Evolutionary conservation across 495 filamentous ascomycete genomes (phyloP).

Genomic region (Trichoderma gamsii): DNA sequence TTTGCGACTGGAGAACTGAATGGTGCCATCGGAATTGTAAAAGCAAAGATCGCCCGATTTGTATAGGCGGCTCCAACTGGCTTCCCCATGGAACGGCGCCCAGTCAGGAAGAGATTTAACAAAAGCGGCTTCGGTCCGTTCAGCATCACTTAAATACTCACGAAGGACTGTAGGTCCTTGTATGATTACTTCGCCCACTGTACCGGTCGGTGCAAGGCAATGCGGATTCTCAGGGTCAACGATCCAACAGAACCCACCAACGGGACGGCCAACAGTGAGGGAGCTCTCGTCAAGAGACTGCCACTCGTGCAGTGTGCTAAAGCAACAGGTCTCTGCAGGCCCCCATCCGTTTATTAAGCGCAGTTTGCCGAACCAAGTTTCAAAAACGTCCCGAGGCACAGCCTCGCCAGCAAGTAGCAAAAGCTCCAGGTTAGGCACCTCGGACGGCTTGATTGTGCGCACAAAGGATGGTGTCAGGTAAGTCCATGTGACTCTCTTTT

Average conservation of each 20-base stretch:
- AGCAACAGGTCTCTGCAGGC: slow-evolving; percentile 39
- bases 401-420: slow-evolving; percentile 36
- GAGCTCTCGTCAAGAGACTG: slow-evolving; percentile 19
- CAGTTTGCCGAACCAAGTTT: slow-evolving; percentile 7
- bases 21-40: slow-evolving; percentile 37
- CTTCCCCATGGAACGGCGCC: slow-evolving; percentile 18
- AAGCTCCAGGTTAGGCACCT: slow-evolving; percentile 34
- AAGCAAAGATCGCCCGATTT: slow-evolving; percentile 50
- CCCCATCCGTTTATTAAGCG: slow-evolving; percentile 34
- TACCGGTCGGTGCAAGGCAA: slow-evolving; percentile 44
- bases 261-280: slow-evolving; percentile 44
- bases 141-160: slow-evolving; percentile 42
- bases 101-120: background rate
- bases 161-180: slow-evolving; percentile 37
- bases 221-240: slow-evolving; percentile 46
- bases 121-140: slow-evolving; percentile 17
- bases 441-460: slow-evolving; percentile 34
- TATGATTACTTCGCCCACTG: slow-evolving; percentile 38
- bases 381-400: slow-evolving; percentile 12
- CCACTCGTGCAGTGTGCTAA: slow-evolving; percentile 16
- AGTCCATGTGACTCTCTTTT: slow-evolving; percentile 25
- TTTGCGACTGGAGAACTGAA: slow-evolving; percentile 30
- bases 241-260: slow-evolving; percentile 48
- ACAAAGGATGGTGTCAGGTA: slow-evolving; percentile 47
- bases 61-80: slow-evolving; percentile 28